Percentiles rank a stretch among this genome's conserved stretches.
These are phyloP conservation scores for Calocybe indica DNA, from an alignment of 768 basidiomycete genomes.

Conservation along the genomic window DNA sequence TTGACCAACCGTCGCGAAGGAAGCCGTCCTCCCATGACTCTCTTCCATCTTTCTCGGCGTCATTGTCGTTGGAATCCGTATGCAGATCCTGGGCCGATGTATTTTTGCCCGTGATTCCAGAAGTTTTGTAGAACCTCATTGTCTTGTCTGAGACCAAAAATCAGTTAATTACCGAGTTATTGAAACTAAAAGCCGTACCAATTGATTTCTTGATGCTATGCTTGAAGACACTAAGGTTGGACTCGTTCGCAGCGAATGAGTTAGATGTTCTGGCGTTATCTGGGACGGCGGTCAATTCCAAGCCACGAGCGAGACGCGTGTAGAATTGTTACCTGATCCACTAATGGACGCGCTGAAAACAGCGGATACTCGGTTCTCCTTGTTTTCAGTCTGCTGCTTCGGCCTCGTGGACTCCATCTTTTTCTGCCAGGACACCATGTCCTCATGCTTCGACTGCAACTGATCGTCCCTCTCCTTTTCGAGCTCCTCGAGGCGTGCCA, in stretches of 20 bases:
- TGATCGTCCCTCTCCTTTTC: slow-evolving; percentile 40
- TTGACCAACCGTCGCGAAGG: slow-evolving; percentile 34
- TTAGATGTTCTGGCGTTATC: slow-evolving; percentile 1
- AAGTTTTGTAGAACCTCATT: slow-evolving; percentile 60
- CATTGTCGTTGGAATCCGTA: slow-evolving; percentile 27
- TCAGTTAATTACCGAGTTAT: background rate
- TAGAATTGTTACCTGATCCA: no score
- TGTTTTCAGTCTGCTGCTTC: slow-evolving; percentile 21
- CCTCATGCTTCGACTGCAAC: slow-evolving; percentile 25
- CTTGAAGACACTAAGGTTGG: slow-evolving; percentile 40
- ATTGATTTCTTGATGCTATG: slow-evolving; percentile 73
- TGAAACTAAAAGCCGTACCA: slow-evolving; percentile 34
- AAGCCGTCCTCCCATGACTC: slow-evolving; percentile 49
- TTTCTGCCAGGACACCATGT: slow-evolving; percentile 13
- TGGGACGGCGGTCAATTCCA: slow-evolving; percentile 3
- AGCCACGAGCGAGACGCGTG: no score
- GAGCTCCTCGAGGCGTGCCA: slow-evolving; percentile 54
- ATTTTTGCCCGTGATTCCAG: slow-evolving; percentile 39
- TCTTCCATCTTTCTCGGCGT: slow-evolving; percentile 16
- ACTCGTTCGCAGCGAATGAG: slow-evolving; percentile 18
- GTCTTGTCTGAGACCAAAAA: slow-evolving; percentile 50
- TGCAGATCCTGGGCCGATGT: slow-evolving; percentile 38
- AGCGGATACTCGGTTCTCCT: slow-evolving; percentile 6
- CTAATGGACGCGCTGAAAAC: slow-evolving; percentile 1
- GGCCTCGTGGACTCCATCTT: slow-evolving; percentile 17